Base-by-base conservation (phyloP, 306 rosid species). In the Fagus crenata region DNA sequence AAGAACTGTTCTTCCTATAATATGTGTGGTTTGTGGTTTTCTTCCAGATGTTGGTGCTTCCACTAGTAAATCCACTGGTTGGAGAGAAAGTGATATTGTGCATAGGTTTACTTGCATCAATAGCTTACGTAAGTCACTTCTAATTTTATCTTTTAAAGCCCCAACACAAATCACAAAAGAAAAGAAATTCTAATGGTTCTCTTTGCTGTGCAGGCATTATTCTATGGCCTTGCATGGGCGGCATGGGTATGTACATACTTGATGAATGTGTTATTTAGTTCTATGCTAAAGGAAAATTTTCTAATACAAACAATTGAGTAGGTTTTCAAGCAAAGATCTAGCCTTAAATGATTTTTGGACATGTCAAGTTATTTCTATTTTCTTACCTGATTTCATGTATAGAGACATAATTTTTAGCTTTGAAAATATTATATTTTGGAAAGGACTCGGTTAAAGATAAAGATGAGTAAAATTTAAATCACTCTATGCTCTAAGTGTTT, bases 151-250 rank as follows among this genome's bases (percentile, higher is more conserved):
- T 53, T 42, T 53, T 65, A 13, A 72, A 67, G 39, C 49, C 28
- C 37, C 71, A 4, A 37, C 17, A n/a, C 0, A 64, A 13, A 64
- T 35, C 7, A 14, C 1, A 53, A 17, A 5, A 40, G 36, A 6
- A 68, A 40, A 49, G 53, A 81, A 1, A 76, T 39, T 61, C 72
- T 75, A 49, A 78, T 58, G 37, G 28, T 63, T 31, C 39, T n/a
- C 74, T 64, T 78, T 43, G 41, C 35, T 82, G 32, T 55, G 70
- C 74, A 93, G 97, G 93, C 92, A 71, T 81, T 87, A 89, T 87
- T 90, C 72, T 82, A 88, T 79, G 97, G 97, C 73, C 80, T 93
- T 76, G 96, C 97, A 79, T 93, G 96, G 97, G 97, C 96, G n/a
- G 77, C 93, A 35, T 90, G 97, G 97, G 96, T 90, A 84, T 4